Base-by-base conservation (phyloP, 2,329 filamentous ascomycete species). In the Hymenotorrendiella dingleyae region DNA sequence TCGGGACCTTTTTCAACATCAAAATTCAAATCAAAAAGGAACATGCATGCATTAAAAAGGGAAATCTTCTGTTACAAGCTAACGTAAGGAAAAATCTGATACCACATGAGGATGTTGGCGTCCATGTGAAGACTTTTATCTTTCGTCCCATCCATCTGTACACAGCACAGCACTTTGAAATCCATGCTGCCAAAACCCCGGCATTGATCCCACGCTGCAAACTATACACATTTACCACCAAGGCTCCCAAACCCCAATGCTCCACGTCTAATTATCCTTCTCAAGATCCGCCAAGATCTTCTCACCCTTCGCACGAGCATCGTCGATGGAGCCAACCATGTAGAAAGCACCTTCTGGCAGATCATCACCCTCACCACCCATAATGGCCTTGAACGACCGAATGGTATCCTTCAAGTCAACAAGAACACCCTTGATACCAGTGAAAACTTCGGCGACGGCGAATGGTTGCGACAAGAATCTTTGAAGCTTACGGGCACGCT, bases 401-500 rank as follows among this genome's bases (percentile, higher is more conserved):
- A 98, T 96, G 68, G 93, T 98, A 71, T 95, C 89, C 87, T 98
- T 97, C 60, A 98, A 78, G 72, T 96, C 89, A 63, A 98, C 93
- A 60, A 98, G 86, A 72, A 81, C 80, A 72, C 93, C 93, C 84
- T 96, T 86, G 33, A 58, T 55, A 73, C 78, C 78, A 71, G 85
- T 90, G 82, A 90, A 90, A 64, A 90, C 79, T 65, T 82, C 74
- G 57, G 75, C 79, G 53, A 83, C 93, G 62, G 93, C 93, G 82
- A 98, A 98, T 67, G 93, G 93, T 80, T 98, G 93, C 72, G 81
- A 87, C 79, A 98, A 79, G 89, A 98, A 98, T 85, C 90, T 86
- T 81, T 98, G 93, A 69, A 98, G 84, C 82, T 97, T 97, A 79
- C 93, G 91, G 72, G 93, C 93, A 83, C 93, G 93, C 85, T 98